These are phyloP conservation scores for Suzukiozyma palmioleophila DNA, from an alignment of 1,139 yeast species.

Conservation along the genomic window DNA sequence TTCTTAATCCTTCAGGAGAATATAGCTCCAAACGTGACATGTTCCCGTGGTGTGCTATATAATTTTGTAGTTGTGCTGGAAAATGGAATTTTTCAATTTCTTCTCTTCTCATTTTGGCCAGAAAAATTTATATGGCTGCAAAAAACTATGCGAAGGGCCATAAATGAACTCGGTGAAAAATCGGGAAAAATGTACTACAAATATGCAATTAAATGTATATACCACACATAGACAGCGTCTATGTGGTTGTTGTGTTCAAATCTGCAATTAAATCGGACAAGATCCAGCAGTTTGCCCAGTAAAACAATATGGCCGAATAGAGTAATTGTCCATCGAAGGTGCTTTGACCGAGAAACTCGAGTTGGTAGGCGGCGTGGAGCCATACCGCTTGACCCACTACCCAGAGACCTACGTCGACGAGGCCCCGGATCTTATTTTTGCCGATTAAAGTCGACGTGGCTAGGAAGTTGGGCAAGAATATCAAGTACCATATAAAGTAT, in stretches of 20 bases:
- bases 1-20: constrained; percentile 89
- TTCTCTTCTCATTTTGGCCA: constrained; percentile 2
- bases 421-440: constrained; percentile 26
- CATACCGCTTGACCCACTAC: constrained; percentile 66
- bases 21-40: constrained; percentile 75
- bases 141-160: not conserved
- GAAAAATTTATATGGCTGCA: constrained; percentile 1
- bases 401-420: constrained; percentile 54
- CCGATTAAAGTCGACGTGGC: constrained; percentile 37
- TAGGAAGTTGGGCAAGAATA: constrained; percentile 71
- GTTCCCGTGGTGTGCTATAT: not conserved
- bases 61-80: not conserved
- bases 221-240: too few relatives aligned
- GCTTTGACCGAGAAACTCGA: constrained; percentile 74
- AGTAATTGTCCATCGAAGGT: constrained; percentile 65
- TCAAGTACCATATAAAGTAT: constrained; percentile 90
- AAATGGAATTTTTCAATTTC: not conserved
- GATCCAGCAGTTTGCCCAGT: constrained; percentile 61
- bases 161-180: not conserved
- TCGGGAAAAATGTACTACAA: not conserved
- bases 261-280: constrained; percentile 50
- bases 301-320: constrained; percentile 59
- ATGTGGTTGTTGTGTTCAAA: not conserved
- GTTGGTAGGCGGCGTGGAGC: constrained; percentile 71
- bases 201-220: too few relatives aligned